Conservation (phyloP, 768 basidiomycete genomes). For the Lactarius pseudohatsudake region DNA sequence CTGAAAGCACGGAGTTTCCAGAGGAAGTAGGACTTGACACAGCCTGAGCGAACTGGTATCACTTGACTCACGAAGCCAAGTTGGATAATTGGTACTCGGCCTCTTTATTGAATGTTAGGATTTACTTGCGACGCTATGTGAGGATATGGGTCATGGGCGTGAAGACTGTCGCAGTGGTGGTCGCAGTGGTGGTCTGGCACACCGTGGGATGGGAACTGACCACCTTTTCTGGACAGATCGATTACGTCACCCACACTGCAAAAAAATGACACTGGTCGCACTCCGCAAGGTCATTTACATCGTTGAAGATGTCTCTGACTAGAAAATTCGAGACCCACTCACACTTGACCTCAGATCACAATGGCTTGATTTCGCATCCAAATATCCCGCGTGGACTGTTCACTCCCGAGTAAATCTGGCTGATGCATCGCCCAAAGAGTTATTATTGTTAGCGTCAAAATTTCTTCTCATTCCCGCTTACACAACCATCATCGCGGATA, state of each 20-base stretch:
- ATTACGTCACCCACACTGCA: not conserved
- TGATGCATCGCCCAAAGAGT: slow-evolving; percentile 7
- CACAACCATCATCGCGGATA: slow-evolving; percentile 58
- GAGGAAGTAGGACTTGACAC: not conserved
- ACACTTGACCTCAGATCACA: slow-evolving; percentile 15
- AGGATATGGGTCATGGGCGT: no score
- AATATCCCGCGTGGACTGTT: slow-evolving; percentile 5
- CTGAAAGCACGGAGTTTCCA: not conserved
- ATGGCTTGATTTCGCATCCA: slow-evolving; percentile 18
- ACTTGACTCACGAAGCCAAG: not conserved
- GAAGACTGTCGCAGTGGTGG: no score
- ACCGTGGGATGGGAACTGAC: not conserved
- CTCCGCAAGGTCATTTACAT: not conserved
- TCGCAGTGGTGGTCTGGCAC: no score
- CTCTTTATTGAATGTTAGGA: not conserved
- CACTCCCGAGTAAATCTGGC: not conserved
- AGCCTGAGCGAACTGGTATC: not conserved
- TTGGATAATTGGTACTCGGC: not conserved
- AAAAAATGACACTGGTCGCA: not conserved
- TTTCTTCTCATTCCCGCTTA: slow-evolving; percentile 61
- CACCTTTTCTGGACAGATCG: not conserved
- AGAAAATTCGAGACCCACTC: slow-evolving; percentile 20
- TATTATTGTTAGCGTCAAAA: slow-evolving; percentile 48
- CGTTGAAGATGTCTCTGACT: slow-evolving; percentile 9
- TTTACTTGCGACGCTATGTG: not conserved